Base-by-base conservation (phyloP, 2,329 filamentous ascomycete genomes). In the Dothistroma septosporum region DNA sequence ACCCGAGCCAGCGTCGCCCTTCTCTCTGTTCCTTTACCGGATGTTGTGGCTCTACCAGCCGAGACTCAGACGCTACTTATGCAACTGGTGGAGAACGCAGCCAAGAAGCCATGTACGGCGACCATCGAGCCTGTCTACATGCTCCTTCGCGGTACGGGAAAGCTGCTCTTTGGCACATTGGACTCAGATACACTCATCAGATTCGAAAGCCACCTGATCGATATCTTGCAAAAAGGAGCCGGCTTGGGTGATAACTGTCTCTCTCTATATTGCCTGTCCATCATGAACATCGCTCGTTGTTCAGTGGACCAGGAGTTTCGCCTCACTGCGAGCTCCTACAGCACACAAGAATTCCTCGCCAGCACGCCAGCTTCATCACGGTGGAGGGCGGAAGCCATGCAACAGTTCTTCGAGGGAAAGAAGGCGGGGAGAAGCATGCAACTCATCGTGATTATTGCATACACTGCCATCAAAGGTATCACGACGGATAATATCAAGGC, bases 191-290 rank as follows among this genome's bases (percentile, higher is more conserved):
- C 60, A 0, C 62, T 76, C 11, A 54, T 59, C 4, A 59, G 62
- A 5, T 67, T 76, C 28, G 69, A 76, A 60, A 64, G 70, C 28
- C 66, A 72, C 37, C 64, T 76, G 19, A 56, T 74, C 21, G 63
- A 66, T 9, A 73, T 76, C 19, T 59, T 76, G 1, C 66, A 68
- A 22, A 70, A 66, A 55, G 69, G 62, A 49, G 52, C 64, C 54
- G 59, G 64, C 59, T 55, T 63, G 4, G 32, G 67, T 37, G 70
- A 74, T 44, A 68, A 73, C 31, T 69, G 69, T 48, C 59, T 75
- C 9, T 70, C 67, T 12, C 63, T 77, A 10, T 69, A 74, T 55
- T 76, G 75, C 59, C 64, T 77, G 16, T 70, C 71, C 0, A 74
- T 76, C 60, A 74, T 76, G 69, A 70, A 71, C 19, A 63, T 67